Evolutionary conservation across 192 early-diverging fungal genomes (phyloP), one percentile per base, ranked within the genome.

Genomic region (Lunasporangiospora selenospora): DNA sequence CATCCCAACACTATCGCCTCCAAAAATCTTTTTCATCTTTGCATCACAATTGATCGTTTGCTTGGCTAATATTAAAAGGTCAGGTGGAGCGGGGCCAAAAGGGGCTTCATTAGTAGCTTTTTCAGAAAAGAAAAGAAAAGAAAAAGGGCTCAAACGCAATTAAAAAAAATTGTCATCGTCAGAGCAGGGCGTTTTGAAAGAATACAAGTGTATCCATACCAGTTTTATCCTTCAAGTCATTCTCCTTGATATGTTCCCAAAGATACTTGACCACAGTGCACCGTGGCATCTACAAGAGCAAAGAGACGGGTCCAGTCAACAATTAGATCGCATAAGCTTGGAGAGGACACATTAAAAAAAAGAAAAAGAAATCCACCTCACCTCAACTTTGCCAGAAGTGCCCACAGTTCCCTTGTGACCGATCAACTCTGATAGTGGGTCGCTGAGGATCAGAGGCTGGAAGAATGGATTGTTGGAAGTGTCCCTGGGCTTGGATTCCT

Each of bases 191-290:
- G 1, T 2, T 10, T 36, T 21, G 37, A 18, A 7, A 26, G 26
- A 19, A 7, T 4, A 19, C 15, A 2, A 31, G 7, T 24, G 36
- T 7, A 10, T 21, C 11, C 38, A 9, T 71, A 71, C 67, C 59
- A 33, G 45, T 48, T n/a, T 82, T 77, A 56, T 82, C 78, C 37
- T 88, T 85, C 18, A 88, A 73, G 11, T 76, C 48, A 48, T 85
- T 75, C 19, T 63, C 67, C 21, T 87, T 88, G 59, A 88, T 88
- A 52, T 88, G 84, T 9, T 42, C 61, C 86, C 86, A 88, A 4
- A 88, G 52, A 2, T 67, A 63, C 64, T 87, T 88, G 24, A 88
- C 85, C 0, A 87, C 85, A 54, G 87, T 80, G 18, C 76, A 79
- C 29, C 87, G 62, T 1, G 87, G 80, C 39, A 89, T 56, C 82